Evolutionary conservation across 1,139 yeast species (phyloP).

Genomic region (Eremothecium cymbalariae): DNA sequence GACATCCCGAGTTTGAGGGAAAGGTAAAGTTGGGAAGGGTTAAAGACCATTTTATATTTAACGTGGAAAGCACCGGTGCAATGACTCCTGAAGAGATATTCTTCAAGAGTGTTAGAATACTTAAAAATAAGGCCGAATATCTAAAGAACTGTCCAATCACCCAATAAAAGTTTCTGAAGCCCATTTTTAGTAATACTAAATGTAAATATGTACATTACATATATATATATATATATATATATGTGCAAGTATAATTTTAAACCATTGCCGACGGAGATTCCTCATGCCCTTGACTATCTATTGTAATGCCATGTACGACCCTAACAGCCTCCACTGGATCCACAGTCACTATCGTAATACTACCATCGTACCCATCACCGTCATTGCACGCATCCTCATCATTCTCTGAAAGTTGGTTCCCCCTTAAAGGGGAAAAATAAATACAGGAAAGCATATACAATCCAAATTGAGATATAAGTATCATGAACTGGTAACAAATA

Average conservation of each 20-base stretch:
- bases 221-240: conserved; percentile 1
- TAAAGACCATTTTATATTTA: conserved; percentile 88
- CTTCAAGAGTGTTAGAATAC: conserved; percentile 75
- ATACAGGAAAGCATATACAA: conserved; percentile 32
- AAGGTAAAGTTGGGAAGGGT: conserved; percentile 86
- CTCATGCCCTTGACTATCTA: too few species aligned
- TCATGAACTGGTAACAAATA: conserved; percentile 27
- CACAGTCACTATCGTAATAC: conserved; percentile 3
- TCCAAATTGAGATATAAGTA: conserved; percentile 30
- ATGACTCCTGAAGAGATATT: conserved; percentile 95
- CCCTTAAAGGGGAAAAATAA: conserved; percentile 27
- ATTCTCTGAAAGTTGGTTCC: conserved; percentile 8
- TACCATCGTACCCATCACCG: conserved; percentile 9
- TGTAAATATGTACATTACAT: conserved; percentile 6
- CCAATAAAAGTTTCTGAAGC: conserved; percentile 33
- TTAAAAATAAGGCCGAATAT: conserved; percentile 79
- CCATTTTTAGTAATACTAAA: conserved; percentile 1
- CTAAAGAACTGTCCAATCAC: conserved; percentile 72
- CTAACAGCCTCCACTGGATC: conserved; percentile 6
- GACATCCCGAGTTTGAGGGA: conserved; percentile 84
- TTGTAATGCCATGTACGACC: conserved; percentile 5
- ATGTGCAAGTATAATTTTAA: neutral
- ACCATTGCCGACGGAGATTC: too few species aligned
- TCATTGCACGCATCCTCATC: conserved; percentile 14
- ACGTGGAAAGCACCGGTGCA: conserved; percentile 92